Percentiles rank a stretch among this genome's conserved stretches.
phyloP scores from a whole-genome alignment of 148 eudicot species.

The Rhododendron vialii region DNA sequence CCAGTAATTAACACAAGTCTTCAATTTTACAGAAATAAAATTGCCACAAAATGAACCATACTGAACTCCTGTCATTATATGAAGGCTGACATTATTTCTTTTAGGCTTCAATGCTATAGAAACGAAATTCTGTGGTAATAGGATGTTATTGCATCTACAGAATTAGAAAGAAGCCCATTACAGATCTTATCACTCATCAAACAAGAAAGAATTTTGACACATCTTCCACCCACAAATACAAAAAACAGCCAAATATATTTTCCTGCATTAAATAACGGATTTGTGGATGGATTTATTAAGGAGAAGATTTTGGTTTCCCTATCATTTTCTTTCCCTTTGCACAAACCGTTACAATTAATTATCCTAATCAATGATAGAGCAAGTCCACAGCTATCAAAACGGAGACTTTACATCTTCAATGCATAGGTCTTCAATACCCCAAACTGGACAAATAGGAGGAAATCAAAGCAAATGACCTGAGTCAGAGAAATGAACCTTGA shows the following conservation, averaged over 20 bases:
- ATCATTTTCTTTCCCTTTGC: neutral
- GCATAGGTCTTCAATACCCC: neutral
- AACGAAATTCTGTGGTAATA: neutral
- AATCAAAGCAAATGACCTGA: neutral
- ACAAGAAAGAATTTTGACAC: neutral
- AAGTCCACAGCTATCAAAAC: neutral
- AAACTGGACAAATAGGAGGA: neutral
- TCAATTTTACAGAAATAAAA: neutral
- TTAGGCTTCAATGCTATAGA: neutral
- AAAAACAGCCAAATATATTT: neutral
- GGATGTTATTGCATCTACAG: neutral
- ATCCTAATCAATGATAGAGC: too few relatives aligned
- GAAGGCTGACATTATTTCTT: neutral
- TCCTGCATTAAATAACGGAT: neutral
- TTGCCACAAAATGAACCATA: neutral
- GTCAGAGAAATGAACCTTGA: slow-evolving; percentile 31
- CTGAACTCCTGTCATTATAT: neutral
- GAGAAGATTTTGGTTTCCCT: neutral
- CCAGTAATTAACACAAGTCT: neutral
- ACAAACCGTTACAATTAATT: neutral
- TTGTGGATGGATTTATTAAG: neutral
- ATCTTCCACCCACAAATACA: neutral
- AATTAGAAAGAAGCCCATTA: neutral
- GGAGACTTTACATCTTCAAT: neutral
- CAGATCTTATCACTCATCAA: neutral